Conservation (phyloP, 139 green algal species). For the Micromonas commoda region DNA sequence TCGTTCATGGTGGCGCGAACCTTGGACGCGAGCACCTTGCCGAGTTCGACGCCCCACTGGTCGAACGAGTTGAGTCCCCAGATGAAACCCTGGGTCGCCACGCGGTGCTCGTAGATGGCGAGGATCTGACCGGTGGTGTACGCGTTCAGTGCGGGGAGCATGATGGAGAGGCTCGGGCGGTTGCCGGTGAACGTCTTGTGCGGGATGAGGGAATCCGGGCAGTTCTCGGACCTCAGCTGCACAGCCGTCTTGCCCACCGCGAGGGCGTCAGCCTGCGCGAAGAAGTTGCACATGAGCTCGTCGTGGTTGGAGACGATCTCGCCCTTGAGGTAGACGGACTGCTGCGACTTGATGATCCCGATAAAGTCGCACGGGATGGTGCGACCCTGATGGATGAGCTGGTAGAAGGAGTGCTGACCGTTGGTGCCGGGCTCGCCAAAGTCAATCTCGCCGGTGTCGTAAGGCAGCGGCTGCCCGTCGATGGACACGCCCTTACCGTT, state of each 20-base stretch:
- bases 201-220: constrained; percentile 83
- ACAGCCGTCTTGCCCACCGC: constrained; percentile 84
- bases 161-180: constrained; percentile 78
- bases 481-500: constrained; percentile 98
- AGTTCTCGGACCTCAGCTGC: constrained; percentile 75
- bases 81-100: constrained; percentile 91
- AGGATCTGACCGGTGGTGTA: constrained; percentile 94
- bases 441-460: constrained; percentile 86
- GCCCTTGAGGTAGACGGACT: constrained; percentile 74
- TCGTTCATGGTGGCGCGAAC: constrained; percentile 59
- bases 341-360: constrained; percentile 87
- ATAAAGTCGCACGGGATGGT: constrained; percentile 98
- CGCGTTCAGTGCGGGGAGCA: constrained; percentile 84
- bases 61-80: constrained; percentile 99
- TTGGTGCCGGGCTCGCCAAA: constrained; percentile 99
- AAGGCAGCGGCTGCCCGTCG: constrained; percentile 75
- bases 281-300: constrained; percentile 99
- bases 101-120: constrained; percentile 91
- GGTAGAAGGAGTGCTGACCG: constrained; percentile 99
- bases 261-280: constrained; percentile 90
- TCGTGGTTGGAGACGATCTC: constrained; percentile 98
- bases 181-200: constrained; percentile 93
- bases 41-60: constrained; percentile 99
- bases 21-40: constrained; percentile 80
- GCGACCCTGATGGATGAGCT: constrained; percentile 92